Conservation (phyloP, 768 basidiomycete genomes). For the Neoboletus brunneissimus region DNA sequence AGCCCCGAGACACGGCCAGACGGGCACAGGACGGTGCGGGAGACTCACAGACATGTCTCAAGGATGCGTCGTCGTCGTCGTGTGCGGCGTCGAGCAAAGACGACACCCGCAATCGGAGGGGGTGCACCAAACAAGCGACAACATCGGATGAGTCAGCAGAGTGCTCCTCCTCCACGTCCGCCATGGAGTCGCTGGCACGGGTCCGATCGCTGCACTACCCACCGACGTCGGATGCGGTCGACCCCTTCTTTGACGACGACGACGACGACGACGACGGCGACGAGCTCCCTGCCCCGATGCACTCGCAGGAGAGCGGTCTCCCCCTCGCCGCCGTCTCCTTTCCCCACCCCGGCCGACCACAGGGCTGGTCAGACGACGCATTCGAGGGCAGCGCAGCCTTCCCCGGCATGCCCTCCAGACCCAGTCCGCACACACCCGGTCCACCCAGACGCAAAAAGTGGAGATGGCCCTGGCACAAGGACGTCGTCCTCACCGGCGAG, state of each 20-base stretch:
- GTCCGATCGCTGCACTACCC: constrained; percentile 46
- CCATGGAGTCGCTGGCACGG: constrained; percentile 23
- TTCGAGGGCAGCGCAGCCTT: constrained; percentile 47
- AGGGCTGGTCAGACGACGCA: constrained; percentile 67
- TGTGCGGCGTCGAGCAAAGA: background rate
- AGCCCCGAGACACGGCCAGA: background rate
- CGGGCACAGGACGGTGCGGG: too few relatives aligned
- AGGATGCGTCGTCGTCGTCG: constrained; percentile 5
- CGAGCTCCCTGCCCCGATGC: too few relatives aligned
- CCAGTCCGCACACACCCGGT: background rate
- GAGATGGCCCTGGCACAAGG: constrained; percentile 86
- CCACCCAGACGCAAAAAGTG: constrained; percentile 38
- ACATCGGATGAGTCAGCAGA: constrained; percentile 8
- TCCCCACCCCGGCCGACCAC: constrained; percentile 43
- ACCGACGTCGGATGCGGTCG: constrained; percentile 47
- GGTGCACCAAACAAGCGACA: constrained; percentile 9
- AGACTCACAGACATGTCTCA: constrained; percentile 25
- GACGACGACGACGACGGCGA: constrained; percentile 81
- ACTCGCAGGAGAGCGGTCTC: constrained; percentile 47
- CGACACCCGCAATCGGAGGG: background rate
- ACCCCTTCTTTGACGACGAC: constrained; percentile 83
- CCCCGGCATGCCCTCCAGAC: constrained; percentile 28
- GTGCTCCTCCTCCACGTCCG: too few relatives aligned
- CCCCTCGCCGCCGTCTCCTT: constrained; percentile 54
- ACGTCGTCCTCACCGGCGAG: constrained; percentile 63